phyloP scores from a whole-genome alignment of 805 yeast genomes.

The Barnettozyma sucrosica region DNA sequence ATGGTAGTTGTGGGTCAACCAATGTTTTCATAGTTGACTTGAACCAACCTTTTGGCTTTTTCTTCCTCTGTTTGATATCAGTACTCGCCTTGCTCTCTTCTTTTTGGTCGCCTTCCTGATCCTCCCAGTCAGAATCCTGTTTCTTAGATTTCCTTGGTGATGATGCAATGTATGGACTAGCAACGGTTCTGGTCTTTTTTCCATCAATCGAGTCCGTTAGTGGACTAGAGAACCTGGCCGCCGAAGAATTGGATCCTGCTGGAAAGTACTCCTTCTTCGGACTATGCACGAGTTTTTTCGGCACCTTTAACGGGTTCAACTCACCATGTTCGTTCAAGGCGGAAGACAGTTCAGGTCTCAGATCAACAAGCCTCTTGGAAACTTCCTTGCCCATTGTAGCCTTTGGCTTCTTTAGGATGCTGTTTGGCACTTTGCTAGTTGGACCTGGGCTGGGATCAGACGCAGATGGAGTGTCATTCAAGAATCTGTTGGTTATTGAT shows the following conservation, averaged over 20 bases:
- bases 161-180: slow-evolving; percentile 18
- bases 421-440: slow-evolving; percentile 11
- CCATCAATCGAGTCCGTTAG: slow-evolving; percentile 23
- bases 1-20: slow-evolving; percentile 47
- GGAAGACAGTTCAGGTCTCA: slow-evolving; percentile 20
- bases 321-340: slow-evolving; percentile 24
- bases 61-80: slow-evolving; percentile 3
- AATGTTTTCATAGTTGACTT: slow-evolving; percentile 15
- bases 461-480: slow-evolving; percentile 1
- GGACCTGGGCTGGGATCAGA: slow-evolving; percentile 3
- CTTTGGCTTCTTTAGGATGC: slow-evolving; percentile 22
- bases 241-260: slow-evolving; percentile 1
- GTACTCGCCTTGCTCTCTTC: slow-evolving; percentile 5
- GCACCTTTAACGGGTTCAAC: slow-evolving; percentile 30
- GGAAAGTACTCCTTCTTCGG: slow-evolving; percentile 28
- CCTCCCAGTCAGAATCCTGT: slow-evolving; percentile 18
- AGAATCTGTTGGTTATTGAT: neutral
- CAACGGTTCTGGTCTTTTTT: slow-evolving; percentile 5
- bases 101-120: slow-evolving; percentile 13
- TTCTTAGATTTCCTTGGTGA: slow-evolving; percentile 13
- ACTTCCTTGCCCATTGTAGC: slow-evolving; percentile 13
- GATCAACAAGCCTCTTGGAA: slow-evolving; percentile 14
- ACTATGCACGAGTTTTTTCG: slow-evolving; percentile 30
- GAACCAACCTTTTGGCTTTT: slow-evolving; percentile 6
- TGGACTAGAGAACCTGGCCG: slow-evolving; percentile 20